Conservation (phyloP, 495 filamentous ascomycete genomes). For the Podospora sp. region DNA sequence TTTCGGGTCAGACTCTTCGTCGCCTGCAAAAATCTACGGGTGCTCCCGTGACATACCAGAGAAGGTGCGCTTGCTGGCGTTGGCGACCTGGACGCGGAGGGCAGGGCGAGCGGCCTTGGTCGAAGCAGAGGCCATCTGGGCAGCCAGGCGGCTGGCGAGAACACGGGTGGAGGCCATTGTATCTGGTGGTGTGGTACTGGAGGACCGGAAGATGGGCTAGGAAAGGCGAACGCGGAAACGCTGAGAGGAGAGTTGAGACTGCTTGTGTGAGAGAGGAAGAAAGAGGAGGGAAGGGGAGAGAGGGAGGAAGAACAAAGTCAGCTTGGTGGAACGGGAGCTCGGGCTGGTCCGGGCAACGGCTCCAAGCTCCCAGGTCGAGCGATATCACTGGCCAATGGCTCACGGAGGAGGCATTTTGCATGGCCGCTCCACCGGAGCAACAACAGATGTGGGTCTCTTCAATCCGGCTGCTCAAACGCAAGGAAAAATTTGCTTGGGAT, state of each 20-base stretch:
- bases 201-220: conserved; percentile 35
- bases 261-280: conserved; percentile 45
- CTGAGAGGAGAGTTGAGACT: conserved; percentile 39
- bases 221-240: conserved; percentile 38
- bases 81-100: conserved; percentile 60
- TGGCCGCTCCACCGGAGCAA: conserved; percentile 31
- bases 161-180: conserved; percentile 76
- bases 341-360: conserved; percentile 44
- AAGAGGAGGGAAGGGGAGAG: conserved; percentile 41
- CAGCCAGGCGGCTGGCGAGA: conserved; percentile 65
- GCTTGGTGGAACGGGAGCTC: conserved; percentile 37
- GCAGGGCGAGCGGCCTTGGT: conserved; percentile 71
- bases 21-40: conserved; percentile 12
- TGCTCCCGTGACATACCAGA: conserved; percentile 46
- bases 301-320: conserved; percentile 38
- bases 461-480: conserved; percentile 10
- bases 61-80: conserved; percentile 71
- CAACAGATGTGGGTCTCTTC: conserved; percentile 21
- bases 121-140: conserved; percentile 62
- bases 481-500: conserved; percentile 25
- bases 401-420: conserved; percentile 31
- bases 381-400: conserved; percentile 40
- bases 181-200: conserved; percentile 49
- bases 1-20: conserved; percentile 6
- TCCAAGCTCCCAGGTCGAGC: conserved; percentile 25